Evolutionary conservation across 371 early-diverging fungal genomes (phyloP), one percentile per base, ranked within the genome.

Genomic region (Phascolomyces articulosus): DNA sequence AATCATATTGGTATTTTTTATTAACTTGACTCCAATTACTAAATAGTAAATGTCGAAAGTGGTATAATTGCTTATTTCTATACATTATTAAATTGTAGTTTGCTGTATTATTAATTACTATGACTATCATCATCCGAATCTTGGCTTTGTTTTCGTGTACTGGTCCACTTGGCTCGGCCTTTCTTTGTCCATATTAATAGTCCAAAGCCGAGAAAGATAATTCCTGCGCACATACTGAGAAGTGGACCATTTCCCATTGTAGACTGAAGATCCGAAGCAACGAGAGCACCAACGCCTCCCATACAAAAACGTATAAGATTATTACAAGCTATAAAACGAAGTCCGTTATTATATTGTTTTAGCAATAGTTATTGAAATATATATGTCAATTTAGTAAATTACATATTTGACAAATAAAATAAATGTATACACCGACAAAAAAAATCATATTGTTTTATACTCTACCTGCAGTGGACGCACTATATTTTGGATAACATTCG

Each of bases 281-380:
- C 63, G 15, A 81, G 54, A 2, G 81, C 64, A 4, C 78, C 76
- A 13, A 74, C 56, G 11, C 81, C 81, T 7, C 78, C 73, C 68
- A 70, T 65, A 8, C 68, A 55, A 23, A 74, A 78, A 34, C 81
- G 62, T 13, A 64, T 68, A 55, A 78, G 69, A 38, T 78, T 81
- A 31, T 74, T 75, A 58, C 81, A 81, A 2, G 81, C 81, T 20
- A 74, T 76, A 34, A 34, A 34, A 11, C 6, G 2, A 0, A 34
- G 34, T 34, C 11, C 11, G 13, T 51, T 11, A 24, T 18, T 24
- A 24, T 11, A 49, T 24, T n/a, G 7, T 24, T 10, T 23, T 44
- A 51, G 51, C 6, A 9, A 4, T 7, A 24, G 20, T 51, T 24
- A 9, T 51, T 51, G 34, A 11, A 34, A 6, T 9, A n/a, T n/a